Conservation (phyloP, 2,329 filamentous ascomycete genomes). For the Cladobotryum protrusum region DNA sequence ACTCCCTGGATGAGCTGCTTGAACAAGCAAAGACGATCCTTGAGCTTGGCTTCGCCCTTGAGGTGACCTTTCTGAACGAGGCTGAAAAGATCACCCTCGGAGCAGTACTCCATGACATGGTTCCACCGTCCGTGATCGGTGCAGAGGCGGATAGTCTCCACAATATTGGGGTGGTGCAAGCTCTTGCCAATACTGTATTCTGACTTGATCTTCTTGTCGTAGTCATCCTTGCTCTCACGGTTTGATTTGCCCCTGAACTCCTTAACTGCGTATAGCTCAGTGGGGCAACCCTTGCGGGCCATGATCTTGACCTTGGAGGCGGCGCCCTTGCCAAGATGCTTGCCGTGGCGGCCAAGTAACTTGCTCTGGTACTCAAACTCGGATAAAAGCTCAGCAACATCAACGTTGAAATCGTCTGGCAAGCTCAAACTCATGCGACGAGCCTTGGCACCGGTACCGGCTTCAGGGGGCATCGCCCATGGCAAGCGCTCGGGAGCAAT, state of each 20-base stretch:
- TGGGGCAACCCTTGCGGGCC: slow-evolving; percentile 58
- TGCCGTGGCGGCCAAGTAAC: slow-evolving; percentile 65
- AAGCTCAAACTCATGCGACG: slow-evolving; percentile 69
- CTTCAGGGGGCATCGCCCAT: slow-evolving; percentile 58
- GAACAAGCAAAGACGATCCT: slow-evolving; percentile 76
- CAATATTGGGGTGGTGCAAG: slow-evolving; percentile 79
- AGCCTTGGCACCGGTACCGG: slow-evolving; percentile 70
- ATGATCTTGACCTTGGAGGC: slow-evolving; percentile 79
- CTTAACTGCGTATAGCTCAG: slow-evolving; percentile 76
- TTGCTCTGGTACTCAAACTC: slow-evolving; percentile 68
- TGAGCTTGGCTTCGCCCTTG: slow-evolving; percentile 53
- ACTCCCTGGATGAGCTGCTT: slow-evolving; percentile 83
- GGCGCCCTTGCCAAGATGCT: slow-evolving; percentile 73
- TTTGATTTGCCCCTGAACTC: slow-evolving; percentile 71
- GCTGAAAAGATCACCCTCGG: slow-evolving; percentile 71
- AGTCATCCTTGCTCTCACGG: slow-evolving; percentile 65
- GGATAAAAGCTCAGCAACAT: slow-evolving; percentile 59
- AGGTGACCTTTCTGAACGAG: slow-evolving; percentile 69
- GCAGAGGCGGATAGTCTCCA: slow-evolving; percentile 72
- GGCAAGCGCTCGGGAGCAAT: slow-evolving; percentile 40
- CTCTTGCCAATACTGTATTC: slow-evolving; percentile 86
- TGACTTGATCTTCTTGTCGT: slow-evolving; percentile 84
- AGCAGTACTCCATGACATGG: slow-evolving; percentile 90
- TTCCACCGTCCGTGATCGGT: slow-evolving; percentile 72
- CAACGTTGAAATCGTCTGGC: slow-evolving; percentile 67